Conservation (phyloP, 2,329 filamentous ascomycete genomes). For the Myriosclerotinia duriaeana region DNA sequence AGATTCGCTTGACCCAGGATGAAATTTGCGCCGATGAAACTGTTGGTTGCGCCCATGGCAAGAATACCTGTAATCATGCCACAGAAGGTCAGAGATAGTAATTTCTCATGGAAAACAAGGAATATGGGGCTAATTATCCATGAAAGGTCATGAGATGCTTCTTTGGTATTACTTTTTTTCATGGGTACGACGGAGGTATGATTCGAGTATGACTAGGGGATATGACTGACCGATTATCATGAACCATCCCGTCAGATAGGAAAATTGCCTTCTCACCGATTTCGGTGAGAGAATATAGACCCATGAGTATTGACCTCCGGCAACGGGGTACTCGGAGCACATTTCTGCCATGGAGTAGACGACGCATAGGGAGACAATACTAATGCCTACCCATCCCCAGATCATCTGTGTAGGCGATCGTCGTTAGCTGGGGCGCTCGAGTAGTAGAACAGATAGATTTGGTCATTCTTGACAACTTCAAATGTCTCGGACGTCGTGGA, state of each 20-base stretch:
- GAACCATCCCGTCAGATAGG: slow-evolving; percentile 50
- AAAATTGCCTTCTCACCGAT: slow-evolving; percentile 45
- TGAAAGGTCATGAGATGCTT: slow-evolving; percentile 20
- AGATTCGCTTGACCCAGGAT: slow-evolving; percentile 55
- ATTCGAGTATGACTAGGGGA: not conserved
- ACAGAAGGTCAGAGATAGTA: slow-evolving; percentile 8
- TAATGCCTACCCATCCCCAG: slow-evolving; percentile 56
- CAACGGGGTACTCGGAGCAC: slow-evolving; percentile 56
- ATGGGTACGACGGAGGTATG: not conserved
- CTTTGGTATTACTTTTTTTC: slow-evolving; percentile 1
- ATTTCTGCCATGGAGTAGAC: slow-evolving; percentile 60
- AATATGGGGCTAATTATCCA: not conserved
- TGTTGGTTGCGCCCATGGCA: slow-evolving; percentile 55
- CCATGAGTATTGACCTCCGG: slow-evolving; percentile 58
- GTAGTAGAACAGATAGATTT: slow-evolving; percentile 6
- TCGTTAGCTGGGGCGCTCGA: slow-evolving; percentile 12
- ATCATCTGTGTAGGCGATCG: slow-evolving; percentile 46
- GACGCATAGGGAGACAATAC: slow-evolving; percentile 51
- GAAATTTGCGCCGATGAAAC: slow-evolving; percentile 56
- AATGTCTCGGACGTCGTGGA: slow-evolving; percentile 24
- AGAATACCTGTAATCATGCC: slow-evolving; percentile 37
- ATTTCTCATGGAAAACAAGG: slow-evolving; percentile 1
- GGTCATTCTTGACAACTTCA: slow-evolving; percentile 23
- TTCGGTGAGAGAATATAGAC: slow-evolving; percentile 55
- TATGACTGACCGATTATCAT: slow-evolving; percentile 46